Evolutionary conservation across 768 basidiomycete genomes (phyloP), one percentile per base, ranked within the genome.

Genomic region (Obba rivulosa): DNA sequence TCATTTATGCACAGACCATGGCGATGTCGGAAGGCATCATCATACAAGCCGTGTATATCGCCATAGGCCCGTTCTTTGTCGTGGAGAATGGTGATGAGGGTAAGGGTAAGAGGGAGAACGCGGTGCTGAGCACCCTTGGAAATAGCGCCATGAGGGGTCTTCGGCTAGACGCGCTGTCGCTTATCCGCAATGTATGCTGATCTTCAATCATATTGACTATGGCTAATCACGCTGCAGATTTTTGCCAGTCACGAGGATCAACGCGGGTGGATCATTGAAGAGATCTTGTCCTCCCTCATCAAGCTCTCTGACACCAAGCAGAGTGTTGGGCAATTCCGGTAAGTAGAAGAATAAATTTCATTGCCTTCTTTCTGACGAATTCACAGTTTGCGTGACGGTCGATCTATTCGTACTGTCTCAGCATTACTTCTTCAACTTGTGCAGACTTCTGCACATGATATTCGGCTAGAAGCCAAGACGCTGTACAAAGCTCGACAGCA

Each of bases 191-290:
- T 57, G 92, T 96, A 60, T 70, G 87, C 68, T 2, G 5, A 41
- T 28, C 21, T 24, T 3, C 21, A 17, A 11, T 21, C 2, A 10
- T 9, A 34, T 34, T 17, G 20, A 34, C 21, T 37, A 8, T n/a
- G 16, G 8, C 14, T 13, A 0, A 21, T 34, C 34, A 16, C 5
- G 46, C 35, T 45, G 1, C 58, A 96, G 94, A 85, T 94, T 25
- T 98, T 96, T 57, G 89, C 90, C 11, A 87, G 85, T 53, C 84
- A 97, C 60, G 83, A 89, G 55, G 86, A 85, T 37, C 96, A 99
- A 64, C 73, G 96, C 8, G 82, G 85, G 1, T 96, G 93, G 93
- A 95, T 98, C 53, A 86, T 98, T n/a, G 94, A 98, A 62, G 96
- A 98, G 66, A 94, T 98, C 28, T 61, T 99, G 22, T 79, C 82